These are phyloP conservation scores for Friedmanniomyces simplex DNA, from an alignment of 495 filamentous ascomycete genomes.

Conservation along the genomic window DNA sequence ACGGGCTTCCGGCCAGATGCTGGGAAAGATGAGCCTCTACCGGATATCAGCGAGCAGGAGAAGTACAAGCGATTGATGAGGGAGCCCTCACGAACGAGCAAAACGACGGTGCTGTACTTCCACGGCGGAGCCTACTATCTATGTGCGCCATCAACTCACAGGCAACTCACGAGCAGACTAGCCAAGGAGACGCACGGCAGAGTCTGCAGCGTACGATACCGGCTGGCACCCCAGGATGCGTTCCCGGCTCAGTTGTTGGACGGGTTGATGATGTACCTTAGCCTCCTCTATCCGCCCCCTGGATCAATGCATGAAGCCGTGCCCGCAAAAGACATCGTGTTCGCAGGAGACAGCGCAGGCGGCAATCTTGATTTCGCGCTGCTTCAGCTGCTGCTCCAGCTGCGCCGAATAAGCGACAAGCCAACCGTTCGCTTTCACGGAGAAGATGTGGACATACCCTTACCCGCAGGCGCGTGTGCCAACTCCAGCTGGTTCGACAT, in stretches of 20 bases:
- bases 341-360: constrained; percentile 83
- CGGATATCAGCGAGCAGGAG: constrained; percentile 53
- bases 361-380: constrained; percentile 66
- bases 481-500: constrained; percentile 72
- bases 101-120: constrained; percentile 71
- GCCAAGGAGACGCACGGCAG: constrained; percentile 45
- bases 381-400: constrained; percentile 60
- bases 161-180: constrained; percentile 37
- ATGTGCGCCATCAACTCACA: constrained; percentile 62
- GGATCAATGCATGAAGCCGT: constrained; percentile 64
- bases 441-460: constrained; percentile 44
- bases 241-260: constrained; percentile 56
- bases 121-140: constrained; percentile 84
- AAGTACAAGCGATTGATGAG: constrained; percentile 65
- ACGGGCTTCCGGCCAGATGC: constrained; percentile 42
- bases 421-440: constrained; percentile 55
- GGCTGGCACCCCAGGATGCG: constrained; percentile 61
- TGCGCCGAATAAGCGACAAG: constrained; percentile 40
- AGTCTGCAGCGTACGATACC: constrained; percentile 72
- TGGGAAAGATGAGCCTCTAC: constrained; percentile 42
- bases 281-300: constrained; percentile 67
- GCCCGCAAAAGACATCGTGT: constrained; percentile 56
- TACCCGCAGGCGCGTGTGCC: constrained; percentile 59
- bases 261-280: constrained; percentile 71
- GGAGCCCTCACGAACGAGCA: constrained; percentile 44